These are phyloP conservation scores for Cyclaneusma minus DNA, from an alignment of 2,329 filamentous ascomycete genomes.

Conservation along the genomic window DNA sequence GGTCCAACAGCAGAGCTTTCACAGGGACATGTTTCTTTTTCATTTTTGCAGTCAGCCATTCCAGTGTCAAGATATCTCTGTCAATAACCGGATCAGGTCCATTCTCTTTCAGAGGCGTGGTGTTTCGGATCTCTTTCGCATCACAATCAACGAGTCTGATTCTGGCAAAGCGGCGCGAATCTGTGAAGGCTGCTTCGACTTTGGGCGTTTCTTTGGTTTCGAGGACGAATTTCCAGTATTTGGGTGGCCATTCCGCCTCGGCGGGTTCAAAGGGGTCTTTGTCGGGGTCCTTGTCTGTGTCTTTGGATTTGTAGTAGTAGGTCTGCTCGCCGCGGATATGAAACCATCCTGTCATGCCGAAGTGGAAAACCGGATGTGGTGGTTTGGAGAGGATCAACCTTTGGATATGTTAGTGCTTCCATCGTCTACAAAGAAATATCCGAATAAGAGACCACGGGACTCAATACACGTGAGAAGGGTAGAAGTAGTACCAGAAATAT, in stretches of 20 bases:
- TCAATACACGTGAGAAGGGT: conserved; percentile 5
- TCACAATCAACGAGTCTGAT: conserved; percentile 72
- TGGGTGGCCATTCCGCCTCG: conserved; percentile 67
- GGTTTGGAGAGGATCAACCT: conserved; percentile 57
- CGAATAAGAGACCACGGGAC: neutral
- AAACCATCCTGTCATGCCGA: conserved; percentile 74
- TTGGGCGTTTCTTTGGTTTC: conserved; percentile 39
- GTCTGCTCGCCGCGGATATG: conserved; percentile 69
- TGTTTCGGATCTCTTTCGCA: conserved; percentile 57
- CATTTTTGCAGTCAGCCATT: conserved; percentile 60
- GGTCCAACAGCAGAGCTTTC: conserved; percentile 78
- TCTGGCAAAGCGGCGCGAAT: conserved; percentile 63
- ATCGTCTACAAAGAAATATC: neutral
- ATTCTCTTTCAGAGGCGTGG: conserved; percentile 74
- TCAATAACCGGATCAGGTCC: conserved; percentile 87
- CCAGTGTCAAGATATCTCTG: conserved; percentile 57
- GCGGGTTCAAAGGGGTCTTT: no score
- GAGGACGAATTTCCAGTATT: conserved; percentile 75
- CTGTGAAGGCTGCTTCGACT: conserved; percentile 64
- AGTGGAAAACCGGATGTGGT: conserved; percentile 80
- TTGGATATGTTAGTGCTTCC: conserved; percentile 22
- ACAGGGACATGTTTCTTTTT: conserved; percentile 66
- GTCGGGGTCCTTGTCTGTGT: conserved; percentile 6
- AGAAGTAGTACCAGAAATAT: conserved; percentile 61
- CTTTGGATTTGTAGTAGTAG: conserved; percentile 61